These are phyloP conservation scores for Myxozyma melibiosi DNA, from an alignment of 805 yeast genomes.

Conservation along the genomic window DNA sequence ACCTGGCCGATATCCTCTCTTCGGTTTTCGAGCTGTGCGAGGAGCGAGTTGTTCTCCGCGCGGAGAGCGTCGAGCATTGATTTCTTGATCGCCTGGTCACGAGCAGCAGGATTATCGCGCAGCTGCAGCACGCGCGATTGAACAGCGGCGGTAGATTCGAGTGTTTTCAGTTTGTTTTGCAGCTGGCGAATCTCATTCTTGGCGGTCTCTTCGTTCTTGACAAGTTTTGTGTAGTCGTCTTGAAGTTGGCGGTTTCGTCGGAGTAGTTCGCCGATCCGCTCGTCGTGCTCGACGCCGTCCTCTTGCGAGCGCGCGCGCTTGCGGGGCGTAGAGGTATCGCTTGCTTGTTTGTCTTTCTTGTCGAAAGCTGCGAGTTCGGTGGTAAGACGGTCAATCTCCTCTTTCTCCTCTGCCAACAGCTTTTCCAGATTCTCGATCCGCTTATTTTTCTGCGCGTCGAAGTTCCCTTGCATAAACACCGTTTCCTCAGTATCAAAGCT, in stretches of 20 bases:
- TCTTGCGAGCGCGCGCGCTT: constrained; percentile 14
- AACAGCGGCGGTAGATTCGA: constrained; percentile 44
- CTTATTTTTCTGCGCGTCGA: constrained; percentile 30
- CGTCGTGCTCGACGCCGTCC: constrained; percentile 35
- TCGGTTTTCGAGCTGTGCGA: constrained; percentile 38
- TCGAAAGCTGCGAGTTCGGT: constrained; percentile 37
- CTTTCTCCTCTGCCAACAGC: constrained; percentile 59
- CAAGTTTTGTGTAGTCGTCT: constrained; percentile 28
- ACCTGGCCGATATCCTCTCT: constrained; percentile 37
- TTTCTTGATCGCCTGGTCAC: constrained; percentile 63
- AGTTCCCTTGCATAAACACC: constrained; percentile 26
- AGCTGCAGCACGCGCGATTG: constrained; percentile 60
- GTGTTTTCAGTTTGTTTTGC: constrained; percentile 45
- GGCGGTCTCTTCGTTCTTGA: constrained; percentile 14
- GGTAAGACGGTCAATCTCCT: constrained; percentile 51
- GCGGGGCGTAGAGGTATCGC: neutral
- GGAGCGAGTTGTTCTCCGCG: constrained; percentile 61
- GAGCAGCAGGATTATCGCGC: constrained; percentile 63
- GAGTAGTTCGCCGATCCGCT: constrained; percentile 44
- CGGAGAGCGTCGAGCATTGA: constrained; percentile 54
- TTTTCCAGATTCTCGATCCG: constrained; percentile 47
- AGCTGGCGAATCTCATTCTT: constrained; percentile 40
- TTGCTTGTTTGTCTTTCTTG: constrained; percentile 30
- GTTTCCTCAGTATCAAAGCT: constrained; percentile 48
- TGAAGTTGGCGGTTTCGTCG: constrained; percentile 47